Percentiles rank a stretch among this genome's conserved stretches.
Conservation (phyloP, 2,329 filamentous ascomycete species). For the Amesomyces nigricolor region DNA sequence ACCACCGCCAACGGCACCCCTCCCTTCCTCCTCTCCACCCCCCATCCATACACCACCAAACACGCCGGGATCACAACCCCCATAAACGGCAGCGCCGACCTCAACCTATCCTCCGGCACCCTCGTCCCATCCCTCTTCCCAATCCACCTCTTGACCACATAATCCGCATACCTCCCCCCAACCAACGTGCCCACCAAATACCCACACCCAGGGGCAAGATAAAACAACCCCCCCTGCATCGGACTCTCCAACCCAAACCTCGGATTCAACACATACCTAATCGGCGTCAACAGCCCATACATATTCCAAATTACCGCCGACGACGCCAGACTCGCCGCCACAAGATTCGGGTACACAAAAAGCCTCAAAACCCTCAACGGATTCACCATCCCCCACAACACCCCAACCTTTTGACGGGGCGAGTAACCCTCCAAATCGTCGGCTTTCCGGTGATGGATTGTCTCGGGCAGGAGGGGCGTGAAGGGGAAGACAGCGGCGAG, state of each 20-base stretch:
- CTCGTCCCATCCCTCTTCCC: slow-evolving; percentile 48
- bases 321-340: slow-evolving; percentile 52
- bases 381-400: slow-evolving; percentile 55
- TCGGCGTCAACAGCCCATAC: slow-evolving; percentile 61
- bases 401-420: slow-evolving; percentile 37
- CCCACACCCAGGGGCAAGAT: slow-evolving; percentile 62
- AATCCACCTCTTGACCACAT: slow-evolving; percentile 57
- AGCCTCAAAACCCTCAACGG: slow-evolving; percentile 52
- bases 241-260: slow-evolving; percentile 60
- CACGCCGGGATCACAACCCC: slow-evolving; percentile 56
- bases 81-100: slow-evolving; percentile 54
- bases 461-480: slow-evolving; percentile 58
- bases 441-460: slow-evolving; percentile 54
- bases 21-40: slow-evolving; percentile 35
- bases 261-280: slow-evolving; percentile 65
- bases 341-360: slow-evolving; percentile 59
- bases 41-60: slow-evolving; percentile 65
- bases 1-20: slow-evolving; percentile 52
- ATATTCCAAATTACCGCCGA: slow-evolving; percentile 65
- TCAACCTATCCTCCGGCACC: slow-evolving; percentile 64
- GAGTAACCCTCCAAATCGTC: slow-evolving; percentile 49
- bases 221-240: slow-evolving; percentile 62
- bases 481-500: slow-evolving; percentile 50
- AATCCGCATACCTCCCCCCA: slow-evolving; percentile 64
- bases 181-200: slow-evolving; percentile 62